Evolutionary conservation across 352 stramenopile species (phyloP).

Genomic region (Globisporangium spiculum): DNA sequence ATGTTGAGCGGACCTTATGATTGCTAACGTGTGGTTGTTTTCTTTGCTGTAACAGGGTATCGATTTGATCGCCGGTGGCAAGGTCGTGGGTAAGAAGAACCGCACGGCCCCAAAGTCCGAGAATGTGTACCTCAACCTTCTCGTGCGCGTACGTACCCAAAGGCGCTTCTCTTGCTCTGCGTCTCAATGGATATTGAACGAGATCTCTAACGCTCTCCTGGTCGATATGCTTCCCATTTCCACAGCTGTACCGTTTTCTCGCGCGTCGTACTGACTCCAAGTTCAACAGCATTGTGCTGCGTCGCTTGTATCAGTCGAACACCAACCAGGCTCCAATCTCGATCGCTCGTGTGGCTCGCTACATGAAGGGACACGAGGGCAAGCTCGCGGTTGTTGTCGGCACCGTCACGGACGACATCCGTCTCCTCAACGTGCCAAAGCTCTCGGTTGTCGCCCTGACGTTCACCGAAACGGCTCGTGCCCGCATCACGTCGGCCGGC

Average conservation of each 20-base stretch:
- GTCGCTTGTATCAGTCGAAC: conserved; percentile 99
- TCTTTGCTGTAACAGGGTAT: conserved; percentile 89
- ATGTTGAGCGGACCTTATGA: background rate
- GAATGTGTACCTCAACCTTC: conserved; percentile 99
- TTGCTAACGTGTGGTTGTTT: conserved; percentile 11
- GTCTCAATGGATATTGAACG: conserved; percentile 28
- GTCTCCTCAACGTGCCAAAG: conserved; percentile 96
- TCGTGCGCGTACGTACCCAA: conserved; percentile 85
- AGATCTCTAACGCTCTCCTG: background rate
- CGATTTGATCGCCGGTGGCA: conserved; percentile 98
- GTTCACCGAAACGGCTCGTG: conserved; percentile 98
- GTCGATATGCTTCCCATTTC: background rate
- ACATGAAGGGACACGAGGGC: conserved; percentile 99
- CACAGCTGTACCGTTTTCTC: conserved; percentile 95
- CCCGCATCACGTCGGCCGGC: conserved; percentile 96
- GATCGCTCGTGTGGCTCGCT: conserved; percentile 93
- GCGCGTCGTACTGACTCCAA: conserved; percentile 97
- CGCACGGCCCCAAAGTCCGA: conserved; percentile 97
- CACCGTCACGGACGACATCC: conserved; percentile 99
- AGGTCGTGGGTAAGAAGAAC: conserved; percentile 97
- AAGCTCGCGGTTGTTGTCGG: conserved; percentile 98
- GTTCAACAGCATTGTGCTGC: conserved; percentile 98
- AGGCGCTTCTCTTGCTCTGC: too few relatives aligned
- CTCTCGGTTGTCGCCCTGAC: conserved; percentile 95
- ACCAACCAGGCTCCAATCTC: conserved; percentile 98